Evolutionary conservation across 2,329 filamentous ascomycete species (phyloP).

Genomic region (Conoideocrella luteorostrata): DNA sequence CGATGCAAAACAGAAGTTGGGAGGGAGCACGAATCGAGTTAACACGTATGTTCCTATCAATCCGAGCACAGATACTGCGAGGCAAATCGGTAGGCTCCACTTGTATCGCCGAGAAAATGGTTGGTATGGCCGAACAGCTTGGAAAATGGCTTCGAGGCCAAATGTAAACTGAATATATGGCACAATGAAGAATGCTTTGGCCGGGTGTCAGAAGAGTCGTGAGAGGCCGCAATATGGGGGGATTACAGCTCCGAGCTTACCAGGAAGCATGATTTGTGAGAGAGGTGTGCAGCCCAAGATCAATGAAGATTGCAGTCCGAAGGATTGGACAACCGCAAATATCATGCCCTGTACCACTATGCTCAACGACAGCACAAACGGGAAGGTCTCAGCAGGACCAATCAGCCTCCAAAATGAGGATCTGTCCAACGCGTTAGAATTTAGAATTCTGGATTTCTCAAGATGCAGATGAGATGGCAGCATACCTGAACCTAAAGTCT

Average conservation of each 20-base stretch:
- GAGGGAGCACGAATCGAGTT: conserved; percentile 47
- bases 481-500: conserved; percentile 37
- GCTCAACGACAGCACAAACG: conserved; percentile 50
- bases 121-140: conserved; percentile 46
- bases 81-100: conserved; percentile 54
- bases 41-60: conserved; percentile 52
- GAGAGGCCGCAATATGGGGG: neutral
- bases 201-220: neutral
- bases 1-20: conserved; percentile 58
- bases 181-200: conserved; percentile 58
- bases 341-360: conserved; percentile 52
- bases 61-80: conserved; percentile 43
- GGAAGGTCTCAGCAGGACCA: conserved; percentile 42
- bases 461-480: neutral
- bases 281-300: conserved; percentile 46
- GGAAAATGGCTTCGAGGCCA: conserved; percentile 49
- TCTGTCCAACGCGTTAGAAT: conserved; percentile 16
- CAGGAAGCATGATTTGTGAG: conserved; percentile 54
- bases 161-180: conserved; percentile 62
- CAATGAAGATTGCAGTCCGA: conserved; percentile 45
- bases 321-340: conserved; percentile 51
- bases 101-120: conserved; percentile 53
- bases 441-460: neutral
- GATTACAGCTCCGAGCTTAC: conserved; percentile 29
- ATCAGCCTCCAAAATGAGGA: conserved; percentile 37